phyloP scores from a whole-genome alignment of 2,329 filamentous ascomycete species.

The Tolypocladium cylindrosporum region DNA sequence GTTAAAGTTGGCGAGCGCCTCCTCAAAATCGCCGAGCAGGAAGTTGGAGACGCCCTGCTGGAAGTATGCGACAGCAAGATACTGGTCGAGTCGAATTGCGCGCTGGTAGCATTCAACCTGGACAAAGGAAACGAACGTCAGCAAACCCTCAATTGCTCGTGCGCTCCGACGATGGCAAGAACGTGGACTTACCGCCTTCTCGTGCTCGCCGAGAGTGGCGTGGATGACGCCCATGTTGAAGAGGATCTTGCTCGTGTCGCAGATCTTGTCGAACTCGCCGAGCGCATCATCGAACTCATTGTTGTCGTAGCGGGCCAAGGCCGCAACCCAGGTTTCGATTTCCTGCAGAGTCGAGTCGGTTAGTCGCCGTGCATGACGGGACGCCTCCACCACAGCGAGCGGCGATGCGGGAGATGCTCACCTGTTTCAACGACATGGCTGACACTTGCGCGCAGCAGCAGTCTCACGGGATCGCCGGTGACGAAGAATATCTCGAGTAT shows the following conservation, averaged over 20 bases:
- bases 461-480: background rate
- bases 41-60: constrained; percentile 98
- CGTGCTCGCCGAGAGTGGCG: constrained; percentile 90
- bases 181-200: constrained; percentile 66
- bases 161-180: background rate
- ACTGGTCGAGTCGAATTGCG: constrained; percentile 83
- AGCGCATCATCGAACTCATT: constrained; percentile 93
- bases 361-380: background rate
- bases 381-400: background rate
- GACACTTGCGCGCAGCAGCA: constrained; percentile 1
- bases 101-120: constrained; percentile 93
- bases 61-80: constrained; percentile 95
- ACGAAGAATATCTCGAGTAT: background rate
- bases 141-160: background rate
- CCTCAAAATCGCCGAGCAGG: constrained; percentile 90
- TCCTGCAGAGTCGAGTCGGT: constrained; percentile 46
- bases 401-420: constrained; percentile 18
- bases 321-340: constrained; percentile 97
- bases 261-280: constrained; percentile 72
- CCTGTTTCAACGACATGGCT: constrained; percentile 52
- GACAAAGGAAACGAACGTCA: background rate
- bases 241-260: constrained; percentile 93
- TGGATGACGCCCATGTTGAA: constrained; percentile 99
- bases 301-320: constrained; percentile 86
- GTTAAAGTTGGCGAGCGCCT: constrained; percentile 96